Conservation (phyloP, 139 green algal genomes). For the Picochlorum costavermella region DNA sequence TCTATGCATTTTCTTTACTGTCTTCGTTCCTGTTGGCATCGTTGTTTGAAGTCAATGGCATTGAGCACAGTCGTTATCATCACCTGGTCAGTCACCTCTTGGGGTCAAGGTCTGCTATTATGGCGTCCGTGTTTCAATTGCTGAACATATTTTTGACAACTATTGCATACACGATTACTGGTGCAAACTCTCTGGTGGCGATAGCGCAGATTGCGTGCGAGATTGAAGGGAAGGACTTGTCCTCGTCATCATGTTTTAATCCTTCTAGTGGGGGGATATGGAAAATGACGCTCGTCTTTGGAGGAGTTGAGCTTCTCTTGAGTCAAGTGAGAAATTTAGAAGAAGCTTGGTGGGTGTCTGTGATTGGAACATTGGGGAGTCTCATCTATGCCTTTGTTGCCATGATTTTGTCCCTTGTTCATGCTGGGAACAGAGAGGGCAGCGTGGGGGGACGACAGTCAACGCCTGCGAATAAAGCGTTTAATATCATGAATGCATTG, state of each 20-base stretch:
- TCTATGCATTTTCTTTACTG: neutral
- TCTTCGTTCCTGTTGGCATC: neutral
- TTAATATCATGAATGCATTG: slow-evolving; percentile 42
- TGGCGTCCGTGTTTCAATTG: slow-evolving; percentile 10
- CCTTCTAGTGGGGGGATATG: slow-evolving; percentile 14
- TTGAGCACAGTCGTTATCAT: slow-evolving; percentile 13
- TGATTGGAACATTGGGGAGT: slow-evolving; percentile 30
- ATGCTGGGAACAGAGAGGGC: slow-evolving; percentile 6
- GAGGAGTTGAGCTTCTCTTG: slow-evolving; percentile 32
- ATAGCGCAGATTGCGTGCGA: slow-evolving; percentile 5
- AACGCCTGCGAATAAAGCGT: slow-evolving; percentile 12
- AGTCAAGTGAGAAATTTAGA: slow-evolving; percentile 28
- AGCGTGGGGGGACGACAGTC: slow-evolving; percentile 4
- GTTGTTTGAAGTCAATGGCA: slow-evolving; percentile 4
- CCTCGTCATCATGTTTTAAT: neutral
- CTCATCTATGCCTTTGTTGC: slow-evolving; percentile 42
- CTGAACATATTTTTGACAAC: slow-evolving; percentile 17
- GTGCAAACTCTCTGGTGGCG: slow-evolving; percentile 3
- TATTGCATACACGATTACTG: slow-evolving; percentile 16
- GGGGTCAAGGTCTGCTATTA: neutral
- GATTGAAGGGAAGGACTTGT: neutral
- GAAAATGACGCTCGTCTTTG: slow-evolving; percentile 34
- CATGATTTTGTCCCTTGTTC: slow-evolving; percentile 10
- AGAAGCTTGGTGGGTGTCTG: slow-evolving; percentile 7
- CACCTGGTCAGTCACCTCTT: slow-evolving; percentile 13